phyloP scores from a whole-genome alignment of 2,329 filamentous ascomycete genomes.

The Lachnellula occidentalis region DNA sequence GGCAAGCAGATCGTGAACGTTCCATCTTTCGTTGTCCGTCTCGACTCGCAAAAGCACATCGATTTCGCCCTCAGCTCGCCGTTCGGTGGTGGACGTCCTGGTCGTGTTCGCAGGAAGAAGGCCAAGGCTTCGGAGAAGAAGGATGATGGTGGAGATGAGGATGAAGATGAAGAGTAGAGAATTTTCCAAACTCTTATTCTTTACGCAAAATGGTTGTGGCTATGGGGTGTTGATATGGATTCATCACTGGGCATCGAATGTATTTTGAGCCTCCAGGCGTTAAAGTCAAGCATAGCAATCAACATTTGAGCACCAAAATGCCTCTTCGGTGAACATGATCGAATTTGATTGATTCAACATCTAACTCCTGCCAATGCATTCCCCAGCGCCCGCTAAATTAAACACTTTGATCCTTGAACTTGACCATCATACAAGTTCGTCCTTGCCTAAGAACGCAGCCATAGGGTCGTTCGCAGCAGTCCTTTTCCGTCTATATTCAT shows the following conservation, averaged over 20 bases:
- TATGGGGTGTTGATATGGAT: constrained; percentile 23
- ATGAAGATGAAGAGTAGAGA: constrained; percentile 62
- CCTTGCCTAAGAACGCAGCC: constrained; percentile 72
- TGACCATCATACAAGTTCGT: constrained; percentile 51
- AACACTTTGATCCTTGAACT: background rate
- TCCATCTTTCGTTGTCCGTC: constrained; percentile 97
- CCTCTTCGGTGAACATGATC: background rate
- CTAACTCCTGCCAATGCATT: constrained; percentile 7
- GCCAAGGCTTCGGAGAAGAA: constrained; percentile 88
- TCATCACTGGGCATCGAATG: constrained; percentile 19
- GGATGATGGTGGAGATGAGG: constrained; percentile 74
- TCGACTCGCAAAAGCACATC: constrained; percentile 99
- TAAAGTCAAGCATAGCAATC: constrained; percentile 19
- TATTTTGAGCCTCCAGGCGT: constrained; percentile 21
- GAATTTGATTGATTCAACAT: background rate
- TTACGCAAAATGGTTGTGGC: constrained; percentile 24
- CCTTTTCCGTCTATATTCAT: constrained; percentile 74
- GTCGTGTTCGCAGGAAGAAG: constrained; percentile 99
- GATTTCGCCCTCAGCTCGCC: constrained; percentile 97
- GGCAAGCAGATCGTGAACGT: constrained; percentile 99
- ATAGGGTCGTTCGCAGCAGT: constrained; percentile 77
- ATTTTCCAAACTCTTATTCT: constrained; percentile 12
- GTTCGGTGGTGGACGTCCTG: constrained; percentile 93
- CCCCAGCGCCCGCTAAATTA: constrained; percentile 15
- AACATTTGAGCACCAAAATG: constrained; percentile 2